A percentile compares a stretch with the other conserved stretches of the same genome.
Conservation (phyloP, 352 stramenopile genomes). For the Thalassiosira allenii region DNA sequence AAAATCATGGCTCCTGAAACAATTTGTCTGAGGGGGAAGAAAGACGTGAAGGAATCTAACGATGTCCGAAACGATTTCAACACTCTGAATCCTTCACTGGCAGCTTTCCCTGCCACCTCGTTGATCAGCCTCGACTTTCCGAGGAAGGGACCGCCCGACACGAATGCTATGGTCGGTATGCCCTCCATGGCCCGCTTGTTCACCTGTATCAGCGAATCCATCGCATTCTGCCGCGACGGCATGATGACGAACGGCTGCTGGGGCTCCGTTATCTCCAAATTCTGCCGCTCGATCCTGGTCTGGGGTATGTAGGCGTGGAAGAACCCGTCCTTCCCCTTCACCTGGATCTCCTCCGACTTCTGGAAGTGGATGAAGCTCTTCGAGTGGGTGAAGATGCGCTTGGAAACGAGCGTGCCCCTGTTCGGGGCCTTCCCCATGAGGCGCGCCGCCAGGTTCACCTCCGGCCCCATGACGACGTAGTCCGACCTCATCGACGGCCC, state of each 20-base stretch:
- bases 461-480: constrained; percentile 79
- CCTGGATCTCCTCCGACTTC: constrained; percentile 66
- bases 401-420: constrained; percentile 66
- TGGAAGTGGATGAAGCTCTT: constrained; percentile 68
- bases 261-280: constrained; percentile 48
- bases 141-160: constrained; percentile 63
- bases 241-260: constrained; percentile 67
- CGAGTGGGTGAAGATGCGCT: constrained; percentile 68
- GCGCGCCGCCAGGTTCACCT: constrained; percentile 77
- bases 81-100: constrained; percentile 53
- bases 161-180: constrained; percentile 55
- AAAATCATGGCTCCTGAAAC: constrained; percentile 58
- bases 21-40: constrained; percentile 66
- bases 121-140: constrained; percentile 65
- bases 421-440: constrained; percentile 76
- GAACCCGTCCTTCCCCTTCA: constrained; percentile 66
- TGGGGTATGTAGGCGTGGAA: constrained; percentile 69
- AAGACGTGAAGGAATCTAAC: constrained; percentile 66
- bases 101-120: constrained; percentile 50
- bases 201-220: constrained; percentile 54
- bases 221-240: constrained; percentile 61
- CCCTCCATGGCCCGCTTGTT: constrained; percentile 40
- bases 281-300: constrained; percentile 56
- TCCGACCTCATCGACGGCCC: constrained; percentile 66
- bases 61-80: constrained; percentile 69